These are phyloP conservation scores for Pseudopediastrum boryanum DNA, from an alignment of 139 green algal genomes.

Conservation along the genomic window DNA sequence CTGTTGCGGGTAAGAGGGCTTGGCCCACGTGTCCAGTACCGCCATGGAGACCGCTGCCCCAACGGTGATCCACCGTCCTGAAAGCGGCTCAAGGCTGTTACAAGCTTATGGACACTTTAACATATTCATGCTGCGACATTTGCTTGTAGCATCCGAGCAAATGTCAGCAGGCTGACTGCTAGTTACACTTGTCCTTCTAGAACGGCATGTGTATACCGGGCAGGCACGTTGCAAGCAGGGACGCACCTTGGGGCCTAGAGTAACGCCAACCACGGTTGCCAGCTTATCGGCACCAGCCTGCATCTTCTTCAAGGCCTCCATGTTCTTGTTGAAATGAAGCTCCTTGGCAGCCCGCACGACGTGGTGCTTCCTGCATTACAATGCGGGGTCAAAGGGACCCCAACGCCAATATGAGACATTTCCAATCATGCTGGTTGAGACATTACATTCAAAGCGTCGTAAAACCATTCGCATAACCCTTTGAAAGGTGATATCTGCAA, in stretches of 20 bases:
- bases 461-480: neutral
- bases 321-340: slow-evolving; percentile 99
- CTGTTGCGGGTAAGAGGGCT: too few relatives aligned
- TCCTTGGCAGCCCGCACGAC: slow-evolving; percentile 89
- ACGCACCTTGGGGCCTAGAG: slow-evolving; percentile 95
- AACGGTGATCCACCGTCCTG: too few relatives aligned
- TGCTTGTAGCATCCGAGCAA: too few relatives aligned
- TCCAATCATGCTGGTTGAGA: neutral
- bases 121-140: too few relatives aligned
- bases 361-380: slow-evolving; percentile 20
- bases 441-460: neutral
- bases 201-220: too few relatives aligned
- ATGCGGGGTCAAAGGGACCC: neutral
- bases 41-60: too few relatives aligned
- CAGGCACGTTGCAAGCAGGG: neutral
- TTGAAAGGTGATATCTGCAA: neutral
- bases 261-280: slow-evolving; percentile 96
- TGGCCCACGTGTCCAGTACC: too few relatives aligned
- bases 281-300: slow-evolving; percentile 98
- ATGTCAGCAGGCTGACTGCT: too few relatives aligned
- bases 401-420: neutral
- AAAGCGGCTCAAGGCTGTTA: too few relatives aligned
- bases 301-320: slow-evolving; percentile 96
- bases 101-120: too few relatives aligned
- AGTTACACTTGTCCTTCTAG: too few relatives aligned